phyloP scores from a whole-genome alignment of 371 early-diverging fungal species.

The Lichtheimia ramosa region DNA sequence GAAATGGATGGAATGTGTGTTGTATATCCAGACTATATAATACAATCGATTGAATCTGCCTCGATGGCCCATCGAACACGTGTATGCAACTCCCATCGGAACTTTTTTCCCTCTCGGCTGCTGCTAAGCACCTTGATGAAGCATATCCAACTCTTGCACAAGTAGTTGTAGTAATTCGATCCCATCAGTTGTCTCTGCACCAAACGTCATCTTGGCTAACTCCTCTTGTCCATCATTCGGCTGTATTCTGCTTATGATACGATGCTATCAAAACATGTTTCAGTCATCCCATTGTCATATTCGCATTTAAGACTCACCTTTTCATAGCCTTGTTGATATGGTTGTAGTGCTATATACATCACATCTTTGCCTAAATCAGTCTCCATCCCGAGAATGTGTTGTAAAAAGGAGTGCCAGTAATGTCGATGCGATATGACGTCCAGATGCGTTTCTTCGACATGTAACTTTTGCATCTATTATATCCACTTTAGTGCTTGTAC shows the following conservation, averaged over 20 bases:
- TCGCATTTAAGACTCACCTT: neutral
- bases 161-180: neutral
- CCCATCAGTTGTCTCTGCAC: neutral
- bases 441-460: neutral
- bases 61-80: neutral
- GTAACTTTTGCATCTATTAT: neutral
- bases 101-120: neutral
- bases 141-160: constrained; percentile 2
- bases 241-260: neutral
- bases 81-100: neutral
- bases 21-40: too few species aligned
- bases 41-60: too few species aligned
- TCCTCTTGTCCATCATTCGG: neutral
- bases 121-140: neutral
- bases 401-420: neutral
- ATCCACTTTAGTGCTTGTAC: neutral
- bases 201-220: neutral
- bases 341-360: neutral
- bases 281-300: too few species aligned
- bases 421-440: neutral
- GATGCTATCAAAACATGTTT: neutral
- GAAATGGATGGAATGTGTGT: neutral
- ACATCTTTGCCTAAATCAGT: too few species aligned
- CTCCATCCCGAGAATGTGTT: neutral
- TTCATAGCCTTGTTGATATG: constrained; percentile 6